phyloP scores from a whole-genome alignment of 495 filamentous ascomycete genomes.

The Aspergillus hancockii region DNA sequence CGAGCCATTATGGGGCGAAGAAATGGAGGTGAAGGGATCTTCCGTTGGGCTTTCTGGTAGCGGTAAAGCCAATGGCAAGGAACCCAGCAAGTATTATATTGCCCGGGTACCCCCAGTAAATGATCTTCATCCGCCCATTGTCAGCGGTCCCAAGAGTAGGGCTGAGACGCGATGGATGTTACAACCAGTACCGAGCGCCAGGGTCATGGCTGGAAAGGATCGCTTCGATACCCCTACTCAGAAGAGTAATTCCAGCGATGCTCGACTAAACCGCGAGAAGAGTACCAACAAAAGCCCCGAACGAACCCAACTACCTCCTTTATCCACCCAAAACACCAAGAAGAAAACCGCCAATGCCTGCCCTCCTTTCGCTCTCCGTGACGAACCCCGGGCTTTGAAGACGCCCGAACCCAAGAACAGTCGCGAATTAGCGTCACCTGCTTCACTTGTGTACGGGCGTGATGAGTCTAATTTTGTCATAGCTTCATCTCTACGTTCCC shows the following conservation, averaged over 20 bases:
- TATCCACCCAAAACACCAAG: conserved; percentile 8
- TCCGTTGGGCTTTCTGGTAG: conserved; percentile 55
- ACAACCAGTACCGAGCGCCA: conserved; percentile 80
- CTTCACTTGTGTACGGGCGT: conserved; percentile 20
- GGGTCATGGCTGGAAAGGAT: conserved; percentile 83
- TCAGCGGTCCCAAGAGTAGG: conserved; percentile 68
- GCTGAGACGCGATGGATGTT: conserved; percentile 86
- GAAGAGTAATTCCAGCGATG: conserved; percentile 19
- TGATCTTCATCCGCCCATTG: conserved; percentile 82
- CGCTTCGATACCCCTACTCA: conserved; percentile 42
- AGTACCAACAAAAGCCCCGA: conserved; percentile 3
- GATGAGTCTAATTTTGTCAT: conserved; percentile 34
- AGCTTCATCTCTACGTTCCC: conserved; percentile 28
- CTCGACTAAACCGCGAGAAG: conserved; percentile 18
- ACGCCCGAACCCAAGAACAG: conserved; percentile 11
- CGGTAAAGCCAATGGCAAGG: conserved; percentile 38
- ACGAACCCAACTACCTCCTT: conserved; percentile 11
- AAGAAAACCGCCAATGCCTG: conserved; percentile 1
- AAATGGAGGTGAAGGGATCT: conserved; percentile 45
- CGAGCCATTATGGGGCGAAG: conserved; percentile 75
- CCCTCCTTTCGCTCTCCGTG: background rate
- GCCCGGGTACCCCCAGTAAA: conserved; percentile 79
- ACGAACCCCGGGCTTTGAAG: conserved; percentile 12
- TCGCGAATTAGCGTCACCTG: conserved; percentile 23
- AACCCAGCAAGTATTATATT: conserved; percentile 59